Evolutionary conservation across 352 stramenopile genomes (phyloP), one percentile per base, ranked within the genome.

Genomic region (Thraustochytrium striatum): DNA sequence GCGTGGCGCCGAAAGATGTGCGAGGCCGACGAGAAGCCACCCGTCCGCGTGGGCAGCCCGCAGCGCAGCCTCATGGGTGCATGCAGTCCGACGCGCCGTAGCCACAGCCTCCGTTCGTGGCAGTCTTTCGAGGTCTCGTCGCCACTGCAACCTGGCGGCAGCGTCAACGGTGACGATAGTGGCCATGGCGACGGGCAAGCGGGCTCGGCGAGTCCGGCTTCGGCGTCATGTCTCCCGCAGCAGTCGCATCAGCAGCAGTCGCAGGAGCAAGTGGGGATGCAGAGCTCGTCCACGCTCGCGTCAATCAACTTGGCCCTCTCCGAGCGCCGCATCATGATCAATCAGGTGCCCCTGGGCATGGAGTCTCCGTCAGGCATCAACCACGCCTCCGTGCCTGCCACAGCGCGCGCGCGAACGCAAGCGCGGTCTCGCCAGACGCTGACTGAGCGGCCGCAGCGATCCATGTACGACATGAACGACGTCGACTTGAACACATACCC

Each of bases 91-190:
- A 55, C 44, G 28, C 65, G 41, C 8, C 65, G 65, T 0, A 35
- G 19, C 13, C 25, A 38, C 41, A 75, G 39, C 47, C 65, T 75
- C 28, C 65, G 65, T 43, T 75, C 65, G 44, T 75, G 65, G 65
- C 65, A 75, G 52, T 75, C 65, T 5, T 38, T 55, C 2, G 65
- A 75, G 33, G 47, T 25, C 16, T 55, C 47, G 16, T 16, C 16
- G 47, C 25, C 47, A 21, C 47, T 25, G 25, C 47, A 16, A 16
- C 47, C 47, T 21, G 25, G 47, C n/a, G n/a, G n/a, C n/a, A n/a
- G n/a, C n/a, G n/a, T n/a, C n/a, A n/a, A n/a, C n/a, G n/a, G n/a
- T n/a, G n/a, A n/a, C n/a, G n/a, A n/a, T n/a, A n/a, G n/a, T n/a
- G n/a, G n/a, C n/a, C n/a, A n/a, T n/a, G n/a, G n/a, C n/a, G n/a